Percentiles rank a stretch among this genome's conserved stretches.
Evolutionary conservation across 2,329 filamentous ascomycete species (phyloP).

Genomic region (Claviceps pazoutovae): DNA sequence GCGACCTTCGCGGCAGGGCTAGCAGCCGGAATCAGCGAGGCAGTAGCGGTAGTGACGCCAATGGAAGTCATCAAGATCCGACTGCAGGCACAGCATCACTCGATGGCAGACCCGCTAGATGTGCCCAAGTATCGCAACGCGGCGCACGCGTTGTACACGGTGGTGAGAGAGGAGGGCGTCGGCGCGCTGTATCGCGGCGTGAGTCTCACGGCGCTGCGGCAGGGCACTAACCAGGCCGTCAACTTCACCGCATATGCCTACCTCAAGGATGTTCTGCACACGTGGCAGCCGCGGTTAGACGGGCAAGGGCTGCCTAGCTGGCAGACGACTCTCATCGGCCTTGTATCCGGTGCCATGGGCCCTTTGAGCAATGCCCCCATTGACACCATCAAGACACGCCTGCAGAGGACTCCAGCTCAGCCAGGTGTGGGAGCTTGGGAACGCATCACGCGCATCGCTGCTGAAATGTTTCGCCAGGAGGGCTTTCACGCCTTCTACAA

Average conservation of each 20-base stretch:
- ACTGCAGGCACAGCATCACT: conserved; percentile 94
- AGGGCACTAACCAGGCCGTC: conserved; percentile 94
- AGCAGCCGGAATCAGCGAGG: conserved; percentile 86
- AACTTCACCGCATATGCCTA: conserved; percentile 98
- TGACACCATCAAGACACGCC: conserved; percentile 94
- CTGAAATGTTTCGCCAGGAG: conserved; percentile 80
- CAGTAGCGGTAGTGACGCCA: conserved; percentile 87
- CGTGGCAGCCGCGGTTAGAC: conserved; percentile 51
- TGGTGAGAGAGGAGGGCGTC: conserved; percentile 79
- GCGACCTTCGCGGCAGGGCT: conserved; percentile 68
- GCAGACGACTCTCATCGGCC: conserved; percentile 81
- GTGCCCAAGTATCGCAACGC: conserved; percentile 95
- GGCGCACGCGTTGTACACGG: conserved; percentile 69
- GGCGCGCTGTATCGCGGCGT: conserved; percentile 87
- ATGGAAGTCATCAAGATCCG: conserved; percentile 99
- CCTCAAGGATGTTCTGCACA: conserved; percentile 67
- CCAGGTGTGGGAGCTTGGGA: conserved; percentile 67
- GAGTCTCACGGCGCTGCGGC: conserved; percentile 78
- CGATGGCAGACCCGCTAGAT: conserved; percentile 91
- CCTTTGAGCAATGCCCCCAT: conserved; percentile 95
- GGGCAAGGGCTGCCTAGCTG: conserved; percentile 59
- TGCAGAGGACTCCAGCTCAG: conserved; percentile 80
- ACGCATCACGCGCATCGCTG: conserved; percentile 65
- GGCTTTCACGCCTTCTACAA: conserved; percentile 95
- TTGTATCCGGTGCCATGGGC: conserved; percentile 88